phyloP scores from a whole-genome alignment of 257 asterid genomes.

The Scutellaria baicalensis region DNA sequence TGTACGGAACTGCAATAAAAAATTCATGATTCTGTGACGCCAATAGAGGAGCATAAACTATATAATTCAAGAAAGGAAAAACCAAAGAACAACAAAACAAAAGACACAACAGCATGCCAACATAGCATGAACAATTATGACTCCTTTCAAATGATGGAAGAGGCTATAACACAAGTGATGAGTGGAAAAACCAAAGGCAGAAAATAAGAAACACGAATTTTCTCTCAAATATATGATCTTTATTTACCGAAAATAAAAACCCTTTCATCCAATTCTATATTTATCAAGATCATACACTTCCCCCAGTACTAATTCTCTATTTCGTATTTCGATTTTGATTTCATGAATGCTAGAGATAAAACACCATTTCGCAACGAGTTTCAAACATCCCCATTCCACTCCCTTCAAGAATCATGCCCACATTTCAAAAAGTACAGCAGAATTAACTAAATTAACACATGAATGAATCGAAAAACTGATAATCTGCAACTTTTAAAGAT shows the following conservation, averaged over 20 bases:
- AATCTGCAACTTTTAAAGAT: neutral
- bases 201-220: neutral
- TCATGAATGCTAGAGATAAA: neutral
- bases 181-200: neutral
- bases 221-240: neutral
- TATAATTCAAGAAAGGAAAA: neutral
- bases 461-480: neutral
- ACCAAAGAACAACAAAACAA: neutral
- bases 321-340: neutral
- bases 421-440: neutral
- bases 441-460: neutral
- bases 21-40: neutral
- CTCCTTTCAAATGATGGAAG: neutral
- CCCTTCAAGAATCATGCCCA: neutral
- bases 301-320: neutral
- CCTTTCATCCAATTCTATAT: neutral
- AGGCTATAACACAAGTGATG: neutral
- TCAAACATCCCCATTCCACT: neutral
- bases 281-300: neutral
- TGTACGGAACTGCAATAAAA: constrained; percentile 69
- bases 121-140: neutral
- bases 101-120: neutral
- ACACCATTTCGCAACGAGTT: neutral
- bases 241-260: neutral
- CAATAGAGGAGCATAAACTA: neutral